A percentile compares a stretch with the other conserved stretches of the same genome.
Evolutionary conservation across 1,284 basidiomycete genomes (phyloP).

Genomic region (Trichosporon sp.): DNA sequence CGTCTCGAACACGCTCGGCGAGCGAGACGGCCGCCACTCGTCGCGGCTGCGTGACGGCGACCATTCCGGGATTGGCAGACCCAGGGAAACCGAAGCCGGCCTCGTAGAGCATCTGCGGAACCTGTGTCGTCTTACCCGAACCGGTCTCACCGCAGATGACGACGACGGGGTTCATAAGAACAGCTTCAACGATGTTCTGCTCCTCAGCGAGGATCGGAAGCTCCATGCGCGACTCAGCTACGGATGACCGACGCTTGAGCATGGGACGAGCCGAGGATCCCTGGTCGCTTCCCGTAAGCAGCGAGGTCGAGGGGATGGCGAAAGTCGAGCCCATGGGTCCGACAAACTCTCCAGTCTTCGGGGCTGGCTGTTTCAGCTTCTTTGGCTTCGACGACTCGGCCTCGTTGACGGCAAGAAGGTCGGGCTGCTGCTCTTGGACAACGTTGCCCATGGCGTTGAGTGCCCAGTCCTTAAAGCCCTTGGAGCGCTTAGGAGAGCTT

Average conservation of each 20-base stretch:
- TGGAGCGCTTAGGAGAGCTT: conserved; percentile 48
- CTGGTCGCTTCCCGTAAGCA: conserved; percentile 37
- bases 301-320: conserved; percentile 48
- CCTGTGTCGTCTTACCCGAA: conserved; percentile 97
- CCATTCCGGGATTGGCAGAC: conserved; percentile 97
- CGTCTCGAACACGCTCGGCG: conserved; percentile 85
- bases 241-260: conserved; percentile 70
- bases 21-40: conserved; percentile 97
- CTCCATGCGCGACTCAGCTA: conserved; percentile 75
- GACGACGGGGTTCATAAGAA: conserved; percentile 78
- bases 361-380: conserved; percentile 28
- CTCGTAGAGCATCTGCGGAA: conserved; percentile 91
- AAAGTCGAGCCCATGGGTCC: conserved; percentile 54
- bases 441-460: conserved; percentile 63
- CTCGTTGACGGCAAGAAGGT: conserved; percentile 35
- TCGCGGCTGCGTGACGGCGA: conserved; percentile 95
- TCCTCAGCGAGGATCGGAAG: conserved; percentile 93
- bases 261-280: conserved; percentile 61
- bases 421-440: conserved; percentile 15
- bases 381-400: conserved; percentile 29
- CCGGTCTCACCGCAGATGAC: conserved; percentile 85
- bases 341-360: conserved; percentile 42
- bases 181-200: conserved; percentile 88
- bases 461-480: conserved; percentile 83
- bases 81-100: conserved; percentile 86